Conservation (phyloP, 352 stramenopile genomes). For the Thraustochytrium sp. region DNA sequence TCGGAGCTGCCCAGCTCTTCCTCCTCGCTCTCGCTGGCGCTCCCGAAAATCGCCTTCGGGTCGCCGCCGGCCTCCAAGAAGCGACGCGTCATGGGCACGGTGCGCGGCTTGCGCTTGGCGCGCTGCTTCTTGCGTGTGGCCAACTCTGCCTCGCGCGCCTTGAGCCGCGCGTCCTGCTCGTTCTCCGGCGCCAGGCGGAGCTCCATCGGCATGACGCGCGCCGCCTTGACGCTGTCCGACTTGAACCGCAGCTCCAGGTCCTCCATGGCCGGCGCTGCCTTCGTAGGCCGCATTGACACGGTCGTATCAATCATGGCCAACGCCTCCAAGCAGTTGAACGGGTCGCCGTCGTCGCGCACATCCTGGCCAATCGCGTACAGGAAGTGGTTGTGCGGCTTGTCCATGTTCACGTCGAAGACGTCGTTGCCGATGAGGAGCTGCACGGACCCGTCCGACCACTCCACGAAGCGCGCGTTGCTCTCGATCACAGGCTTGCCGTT, state of each 20-base stretch:
- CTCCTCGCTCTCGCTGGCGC: neutral
- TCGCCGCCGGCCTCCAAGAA: constrained; percentile 10
- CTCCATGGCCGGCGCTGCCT: neutral
- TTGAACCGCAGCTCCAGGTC: constrained; percentile 34
- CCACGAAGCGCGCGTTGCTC: constrained; percentile 61
- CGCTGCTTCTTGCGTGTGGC: neutral
- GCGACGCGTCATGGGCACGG: neutral
- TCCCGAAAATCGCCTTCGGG: neutral
- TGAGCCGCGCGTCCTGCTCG: neutral
- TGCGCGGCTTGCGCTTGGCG: neutral
- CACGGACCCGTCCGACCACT: constrained; percentile 64
- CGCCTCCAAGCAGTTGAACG: constrained; percentile 4
- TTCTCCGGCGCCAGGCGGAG: neutral
- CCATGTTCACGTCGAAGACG: constrained; percentile 57
- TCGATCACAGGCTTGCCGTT: constrained; percentile 51
- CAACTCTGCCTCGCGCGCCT: neutral
- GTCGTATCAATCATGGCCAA: neutral
- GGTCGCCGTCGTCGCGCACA: neutral
- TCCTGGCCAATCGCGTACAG: neutral
- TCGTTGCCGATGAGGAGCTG: constrained; percentile 63
- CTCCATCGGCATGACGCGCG: neutral
- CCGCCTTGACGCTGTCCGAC: neutral
- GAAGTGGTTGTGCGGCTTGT: constrained; percentile 30
- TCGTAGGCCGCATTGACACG: neutral
- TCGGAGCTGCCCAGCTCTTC: neutral